phyloP scores from a whole-genome alignment of 2,329 filamentous ascomycete species.

The Monosporascus sp. region DNA sequence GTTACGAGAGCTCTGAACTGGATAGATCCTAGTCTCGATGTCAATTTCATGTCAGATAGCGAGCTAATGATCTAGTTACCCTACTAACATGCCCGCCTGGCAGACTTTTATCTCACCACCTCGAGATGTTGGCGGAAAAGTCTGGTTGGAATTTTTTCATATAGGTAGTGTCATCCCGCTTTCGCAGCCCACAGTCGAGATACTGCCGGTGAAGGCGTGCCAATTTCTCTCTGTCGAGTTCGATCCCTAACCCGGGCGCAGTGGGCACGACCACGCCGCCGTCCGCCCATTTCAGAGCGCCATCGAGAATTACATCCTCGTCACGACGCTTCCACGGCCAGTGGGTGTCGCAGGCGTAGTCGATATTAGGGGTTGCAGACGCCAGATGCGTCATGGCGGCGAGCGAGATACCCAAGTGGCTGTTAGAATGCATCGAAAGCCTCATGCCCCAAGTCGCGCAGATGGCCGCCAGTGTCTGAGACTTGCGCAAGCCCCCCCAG shows the following conservation, averaged over 20 bases:
- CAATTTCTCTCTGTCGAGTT: conserved; percentile 32
- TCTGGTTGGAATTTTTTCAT: conserved; percentile 31
- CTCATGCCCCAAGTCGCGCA: conserved; percentile 35
- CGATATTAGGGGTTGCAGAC: conserved; percentile 34
- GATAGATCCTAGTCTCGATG: too few relatives aligned
- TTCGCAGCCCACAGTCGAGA: conserved; percentile 31
- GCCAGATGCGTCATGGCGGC: conserved; percentile 39
- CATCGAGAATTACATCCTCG: conserved; percentile 35
- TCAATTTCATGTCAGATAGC: too few relatives aligned
- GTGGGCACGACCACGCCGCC: conserved; percentile 31
- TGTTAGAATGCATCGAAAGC: conserved; percentile 40
- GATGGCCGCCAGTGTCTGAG: conserved; percentile 33
- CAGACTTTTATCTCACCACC: conserved; percentile 19
- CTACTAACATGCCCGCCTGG: too few relatives aligned
- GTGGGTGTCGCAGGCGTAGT: conserved; percentile 39
- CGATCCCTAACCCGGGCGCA: conserved; percentile 30
- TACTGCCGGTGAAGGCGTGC: conserved; percentile 33
- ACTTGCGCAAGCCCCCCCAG: conserved; percentile 37
- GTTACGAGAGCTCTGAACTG: too few relatives aligned
- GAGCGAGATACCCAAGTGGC: conserved; percentile 36
- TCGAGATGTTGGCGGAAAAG: conserved; percentile 29
- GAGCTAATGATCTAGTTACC: too few relatives aligned
- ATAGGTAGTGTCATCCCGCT: conserved; percentile 32
- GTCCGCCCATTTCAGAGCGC: conserved; percentile 30
- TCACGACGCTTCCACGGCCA: conserved; percentile 40